Percentiles rank a stretch among this genome's conserved stretches.
Conservation (phyloP, 768 basidiomycete species). For the Xerocomellus chrysenteron region DNA sequence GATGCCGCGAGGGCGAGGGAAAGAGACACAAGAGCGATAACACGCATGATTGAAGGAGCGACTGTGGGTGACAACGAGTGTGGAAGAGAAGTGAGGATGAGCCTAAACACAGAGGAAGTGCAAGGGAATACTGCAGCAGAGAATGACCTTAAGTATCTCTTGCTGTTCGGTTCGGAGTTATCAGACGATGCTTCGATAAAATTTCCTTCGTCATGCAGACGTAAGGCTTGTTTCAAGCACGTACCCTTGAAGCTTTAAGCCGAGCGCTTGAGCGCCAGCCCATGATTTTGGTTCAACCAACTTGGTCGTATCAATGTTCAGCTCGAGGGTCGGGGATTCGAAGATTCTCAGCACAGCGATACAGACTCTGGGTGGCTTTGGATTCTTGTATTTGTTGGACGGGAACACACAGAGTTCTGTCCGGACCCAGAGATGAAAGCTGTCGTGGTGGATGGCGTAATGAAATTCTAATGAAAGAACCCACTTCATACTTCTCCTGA, state of each 20-base stretch:
- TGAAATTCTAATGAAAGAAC: no score
- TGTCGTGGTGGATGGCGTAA: not conserved
- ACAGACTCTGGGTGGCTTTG: not conserved
- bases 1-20: conserved; percentile 4
- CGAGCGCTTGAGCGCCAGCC: no score
- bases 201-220: not conserved
- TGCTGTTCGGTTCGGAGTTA: not conserved
- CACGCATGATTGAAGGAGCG: conserved; percentile 10
- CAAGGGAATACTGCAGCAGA: not conserved
- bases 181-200: not conserved
- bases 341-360: not conserved
- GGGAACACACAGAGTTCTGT: no score
- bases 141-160: not conserved
- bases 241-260: not conserved
- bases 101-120: not conserved
- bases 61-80: conserved; percentile 6
- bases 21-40: conserved; percentile 9
- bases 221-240: not conserved
- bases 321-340: not conserved
- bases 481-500: no score
- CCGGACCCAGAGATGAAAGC: no score
- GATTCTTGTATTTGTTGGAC: not conserved
- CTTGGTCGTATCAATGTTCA: not conserved
- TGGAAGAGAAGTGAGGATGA: not conserved
- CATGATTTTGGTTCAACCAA: not conserved